These are phyloP conservation scores for Pichia sp. DNA, from an alignment of 1,139 yeast genomes.

Conservation along the genomic window DNA sequence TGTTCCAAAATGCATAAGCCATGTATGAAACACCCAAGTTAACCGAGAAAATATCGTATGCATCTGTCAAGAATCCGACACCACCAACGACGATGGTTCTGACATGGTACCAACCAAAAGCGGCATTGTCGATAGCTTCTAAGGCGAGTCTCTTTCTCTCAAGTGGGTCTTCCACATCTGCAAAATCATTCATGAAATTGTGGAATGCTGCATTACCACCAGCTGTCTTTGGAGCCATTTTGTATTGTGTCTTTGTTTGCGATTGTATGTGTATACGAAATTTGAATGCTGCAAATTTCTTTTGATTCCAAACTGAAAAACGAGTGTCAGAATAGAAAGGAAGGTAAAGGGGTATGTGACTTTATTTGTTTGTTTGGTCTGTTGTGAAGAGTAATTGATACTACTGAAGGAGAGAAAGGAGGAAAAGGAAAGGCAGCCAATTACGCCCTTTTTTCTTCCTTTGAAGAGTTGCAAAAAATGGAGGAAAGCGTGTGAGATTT, in stretches of 20 bases:
- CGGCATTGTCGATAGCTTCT: conserved; percentile 79
- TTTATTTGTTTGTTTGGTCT: no score
- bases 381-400: no score
- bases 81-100: conserved; percentile 88
- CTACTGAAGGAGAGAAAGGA: no score
- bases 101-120: conserved; percentile 83
- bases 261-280: no score
- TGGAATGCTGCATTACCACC: conserved; percentile 94
- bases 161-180: conserved; percentile 78
- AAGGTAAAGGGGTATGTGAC: no score
- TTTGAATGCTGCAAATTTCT: no score
- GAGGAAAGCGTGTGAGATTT: no score
- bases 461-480: no score
- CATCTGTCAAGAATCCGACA: conserved; percentile 89
- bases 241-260: not conserved
- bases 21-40: conserved; percentile 74
- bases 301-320: no score
- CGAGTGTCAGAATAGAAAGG: no score
- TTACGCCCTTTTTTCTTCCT: no score
- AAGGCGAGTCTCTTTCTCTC: conserved; percentile 87
- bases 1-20: conserved; percentile 70
- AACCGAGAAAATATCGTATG: conserved; percentile 87
- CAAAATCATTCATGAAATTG: conserved; percentile 74
- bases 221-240: conserved; percentile 31
- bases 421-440: no score